Evolutionary conservation across 2,329 filamentous ascomycete genomes (phyloP), one percentile per base, ranked within the genome.

Genomic region (Ciborinia camelliae): DNA sequence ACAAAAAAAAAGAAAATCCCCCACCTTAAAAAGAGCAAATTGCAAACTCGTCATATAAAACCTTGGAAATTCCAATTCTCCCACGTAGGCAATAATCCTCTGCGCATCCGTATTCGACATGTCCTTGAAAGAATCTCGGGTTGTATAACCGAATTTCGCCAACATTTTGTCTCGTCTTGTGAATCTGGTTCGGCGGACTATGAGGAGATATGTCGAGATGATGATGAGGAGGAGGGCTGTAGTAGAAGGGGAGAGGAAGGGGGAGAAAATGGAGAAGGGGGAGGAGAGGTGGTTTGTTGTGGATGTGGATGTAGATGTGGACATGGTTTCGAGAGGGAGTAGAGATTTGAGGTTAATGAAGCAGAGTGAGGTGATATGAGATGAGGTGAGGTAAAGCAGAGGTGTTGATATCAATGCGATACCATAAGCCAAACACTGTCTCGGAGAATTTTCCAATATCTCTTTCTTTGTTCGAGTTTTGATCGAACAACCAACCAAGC

Each of bases 11-110:
- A 20, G 3, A 41, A 43, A 47, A 53, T 65, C 35, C 64, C 74
- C 43, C 65, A 82, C 82, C 75, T 81, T 82, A 72, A 87, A 86
- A 7, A 88, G 76, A 1, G 85, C 84, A 72, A 87, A 86, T 63
- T 85, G 80, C 6, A 86, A 73, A 1, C 82, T 78, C 58, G 81
- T 84, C 15, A 77, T 72, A 62, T 77, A 80, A 0, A 80, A 77
- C 55, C 78, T 80, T 0, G 85, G 85, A 67, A 88, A 88, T 69
- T 88, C 85, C 4, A 82, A 75, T 58, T 81, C 75, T 2, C 75
- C 73, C 2, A 85, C 62, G 26, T 76, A 75, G 59, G 73, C 76
- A 45, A 81, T 76, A 55, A 87, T 85, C 48, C 78, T 71, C 65
- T 76, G 82, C 1, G 84, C 83, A 53, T 86, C 79, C 32, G 80